Base-by-base conservation (phyloP, 2,329 filamentous ascomycete genomes). In the Xylariaceae sp. region DNA sequence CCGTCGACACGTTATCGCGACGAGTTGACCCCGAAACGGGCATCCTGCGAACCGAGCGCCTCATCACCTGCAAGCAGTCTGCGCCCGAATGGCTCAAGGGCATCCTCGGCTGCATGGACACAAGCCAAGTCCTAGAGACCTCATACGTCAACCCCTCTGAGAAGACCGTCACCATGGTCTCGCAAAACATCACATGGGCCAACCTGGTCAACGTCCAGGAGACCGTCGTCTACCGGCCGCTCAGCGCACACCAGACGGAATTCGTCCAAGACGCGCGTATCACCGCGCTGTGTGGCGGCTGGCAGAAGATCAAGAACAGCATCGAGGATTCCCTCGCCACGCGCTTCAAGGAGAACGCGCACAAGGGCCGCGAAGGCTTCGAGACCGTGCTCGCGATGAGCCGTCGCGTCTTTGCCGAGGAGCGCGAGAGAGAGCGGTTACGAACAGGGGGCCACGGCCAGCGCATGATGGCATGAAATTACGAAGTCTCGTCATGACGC, bases 151-250 rank as follows among this genome's bases (percentile, higher is more conserved):
- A 97, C 64, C 87, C 87, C 1, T 58, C 64, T 29, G 71, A 73
- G 46, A 88, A 89, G 67, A 94, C 86, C 49, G 87, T 98, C 58
- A 97, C 89, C 46, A 95, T 98, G 85, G 88, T 89, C 62, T 92
- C 86, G 51, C 87, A 88, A 61, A 98, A 98, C 67, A 72, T 98
- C 60, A 97, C 92, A 6, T 92, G 81, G 77, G 83, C 81, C 48
- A 94, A 97, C 57, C 76, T 98, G 38, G 73, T 97, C 60, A 88
- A 78, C 57, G 88, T 96, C 31, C 85, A 89, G 62, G 92, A 98
- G 70, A 96, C 90, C 13, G 89, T 96, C 48, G 71, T 85, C 40
- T 97, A 97, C 68, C 73, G 75, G 51, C 88, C 88, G 1, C 55
- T 70, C 31, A 60, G 59, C 59, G 56, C 63, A 61, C 63, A 63